Evolutionary conservation across 2,329 filamentous ascomycete genomes (phyloP), one percentile per base, ranked within the genome.

Genomic region (Pseudogymnoascus sp.): DNA sequence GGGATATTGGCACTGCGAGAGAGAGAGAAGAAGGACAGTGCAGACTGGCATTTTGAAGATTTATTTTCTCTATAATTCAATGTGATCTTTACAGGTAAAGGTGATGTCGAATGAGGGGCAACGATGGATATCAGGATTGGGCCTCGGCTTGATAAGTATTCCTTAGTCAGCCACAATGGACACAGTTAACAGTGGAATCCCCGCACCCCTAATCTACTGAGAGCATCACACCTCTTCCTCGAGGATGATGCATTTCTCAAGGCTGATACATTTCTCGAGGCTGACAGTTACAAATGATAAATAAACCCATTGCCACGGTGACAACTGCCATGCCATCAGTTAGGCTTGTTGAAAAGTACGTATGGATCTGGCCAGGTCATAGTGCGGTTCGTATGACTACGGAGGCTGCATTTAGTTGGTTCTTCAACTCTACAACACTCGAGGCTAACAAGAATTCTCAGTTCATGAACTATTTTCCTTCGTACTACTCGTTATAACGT

Each of bases 1-100:
- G 67, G 3, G 73, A 62, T 19, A 76, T 68, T 5, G 74, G 68
- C 40, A 71, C 68, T 26, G 69, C 67, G n/a, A n/a, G 26, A 83
- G 75, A 28, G 76, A 72, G 56, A 82, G 66, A 63, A 82, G 76
- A 67, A 80, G 73, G 56, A 82, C 67, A 2, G 78, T 78, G 66
- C 77, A 79, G 65, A 81, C 73, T 61, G 80, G 80, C 80, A 83
- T 83, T n/a, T 43, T 61, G 73, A 16, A 46, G 7, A 37, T 62
- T 33, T 33, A 19, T 8, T 56, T 56, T 19, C 26, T 35, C 16
- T 33, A 7, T 33, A 33, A 19, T 56, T 56, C 50, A 33, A 56
- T 22, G 50, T 56, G 28, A 56, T 33, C 24, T 56, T 22, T 33
- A 56, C 26, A 14, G 14, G 11, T 56, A 22, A 16, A 56, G 16